Evolutionary conservation across 176 grass and related monocot species (phyloP).

Genomic region (Carex kokanica): DNA sequence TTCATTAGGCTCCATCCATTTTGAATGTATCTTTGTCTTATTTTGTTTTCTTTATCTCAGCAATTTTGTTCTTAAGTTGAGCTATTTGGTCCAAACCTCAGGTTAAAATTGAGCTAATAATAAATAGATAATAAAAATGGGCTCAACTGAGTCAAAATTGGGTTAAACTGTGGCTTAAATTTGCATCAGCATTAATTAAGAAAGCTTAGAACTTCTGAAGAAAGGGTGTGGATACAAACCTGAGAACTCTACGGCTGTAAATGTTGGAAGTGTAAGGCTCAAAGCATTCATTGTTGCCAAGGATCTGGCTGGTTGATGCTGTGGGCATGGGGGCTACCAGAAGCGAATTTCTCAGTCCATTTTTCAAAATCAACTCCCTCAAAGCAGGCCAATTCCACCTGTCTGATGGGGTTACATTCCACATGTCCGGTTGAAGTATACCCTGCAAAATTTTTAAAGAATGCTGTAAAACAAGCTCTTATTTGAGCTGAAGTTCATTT

Average conservation of each 20-base stretch:
- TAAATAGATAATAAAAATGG: not conserved
- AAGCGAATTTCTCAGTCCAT: slow-evolving; percentile 91
- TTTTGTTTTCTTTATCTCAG: not conserved
- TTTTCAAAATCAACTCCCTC: slow-evolving; percentile 62
- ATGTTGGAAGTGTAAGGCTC: slow-evolving; percentile 87
- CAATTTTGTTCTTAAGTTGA: not conserved
- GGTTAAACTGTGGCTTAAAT: not conserved
- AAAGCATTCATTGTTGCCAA: slow-evolving; percentile 97
- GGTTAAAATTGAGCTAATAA: not conserved
- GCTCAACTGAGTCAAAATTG: not conserved
- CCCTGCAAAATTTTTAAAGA: slow-evolving; percentile 40
- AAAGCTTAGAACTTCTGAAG: not conserved
- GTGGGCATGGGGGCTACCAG: slow-evolving; percentile 98
- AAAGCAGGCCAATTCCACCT: slow-evolving; percentile 79
- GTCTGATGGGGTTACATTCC: slow-evolving; percentile 63
- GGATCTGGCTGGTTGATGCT: slow-evolving; percentile 99
- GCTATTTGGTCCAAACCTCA: not conserved
- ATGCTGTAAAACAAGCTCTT: not conserved
- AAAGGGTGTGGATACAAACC: slow-evolving; percentile 37
- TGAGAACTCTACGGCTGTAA: slow-evolving; percentile 69
- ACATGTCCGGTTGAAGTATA: slow-evolving; percentile 93
- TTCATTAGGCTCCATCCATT: not conserved
- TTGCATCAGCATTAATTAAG: not conserved
- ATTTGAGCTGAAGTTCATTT: not conserved
- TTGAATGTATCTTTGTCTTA: not conserved